Conservation (phyloP, 768 basidiomycete species). For the Pleurotus tuber-regium region DNA sequence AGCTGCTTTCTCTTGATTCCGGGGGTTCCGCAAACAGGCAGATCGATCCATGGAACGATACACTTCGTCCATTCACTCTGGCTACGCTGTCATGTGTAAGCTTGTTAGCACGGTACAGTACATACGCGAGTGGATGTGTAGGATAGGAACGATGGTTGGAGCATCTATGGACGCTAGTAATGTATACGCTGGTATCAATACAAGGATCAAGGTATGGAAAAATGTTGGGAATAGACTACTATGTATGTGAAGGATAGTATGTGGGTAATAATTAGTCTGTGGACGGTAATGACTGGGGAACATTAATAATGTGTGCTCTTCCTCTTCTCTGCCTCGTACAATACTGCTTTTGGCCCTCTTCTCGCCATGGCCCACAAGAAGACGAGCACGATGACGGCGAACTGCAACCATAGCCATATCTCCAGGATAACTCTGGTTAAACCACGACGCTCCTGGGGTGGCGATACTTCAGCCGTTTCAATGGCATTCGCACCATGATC, state of each 20-base stretch:
- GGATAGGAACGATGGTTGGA: background rate
- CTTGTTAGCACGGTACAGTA: no score
- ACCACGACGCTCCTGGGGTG: slow-evolving; percentile 15
- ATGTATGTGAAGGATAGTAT: no score
- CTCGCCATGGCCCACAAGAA: slow-evolving; percentile 82
- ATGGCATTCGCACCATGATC: slow-evolving; percentile 9
- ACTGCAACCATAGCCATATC: slow-evolving; percentile 85
- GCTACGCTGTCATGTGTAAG: no score
- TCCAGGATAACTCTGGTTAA: slow-evolving; percentile 55
- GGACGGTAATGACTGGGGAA: slow-evolving; percentile 1
- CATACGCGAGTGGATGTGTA: background rate
- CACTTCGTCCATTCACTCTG: no score
- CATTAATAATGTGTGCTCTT: slow-evolving; percentile 18
- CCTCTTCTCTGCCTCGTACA: slow-evolving; percentile 41
- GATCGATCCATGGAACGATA: no score
- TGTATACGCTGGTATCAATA: background rate
- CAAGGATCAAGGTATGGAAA: no score
- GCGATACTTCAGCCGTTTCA: slow-evolving; percentile 17
- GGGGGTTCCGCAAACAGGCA: no score
- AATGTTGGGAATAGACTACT: no score
- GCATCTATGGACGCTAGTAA: background rate
- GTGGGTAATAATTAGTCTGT: background rate
- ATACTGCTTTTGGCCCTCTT: slow-evolving; percentile 68
- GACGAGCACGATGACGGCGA: slow-evolving; percentile 67
- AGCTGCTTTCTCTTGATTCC: no score